phyloP scores from a whole-genome alignment of 148 eudicot genomes.

The Camellia sinensis region DNA sequence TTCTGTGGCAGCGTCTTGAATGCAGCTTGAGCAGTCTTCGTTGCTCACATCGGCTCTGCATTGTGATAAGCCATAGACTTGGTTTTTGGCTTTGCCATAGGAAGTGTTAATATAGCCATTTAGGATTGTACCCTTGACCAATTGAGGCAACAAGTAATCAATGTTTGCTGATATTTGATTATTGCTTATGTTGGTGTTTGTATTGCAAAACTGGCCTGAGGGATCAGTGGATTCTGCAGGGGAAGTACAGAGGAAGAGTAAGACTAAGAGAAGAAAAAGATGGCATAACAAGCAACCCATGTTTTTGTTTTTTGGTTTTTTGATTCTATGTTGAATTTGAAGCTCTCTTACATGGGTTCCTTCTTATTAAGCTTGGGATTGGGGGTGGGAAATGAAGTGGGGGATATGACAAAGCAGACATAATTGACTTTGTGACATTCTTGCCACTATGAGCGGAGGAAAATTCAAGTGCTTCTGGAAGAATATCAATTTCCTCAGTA shows the following conservation, averaged over 20 bases:
- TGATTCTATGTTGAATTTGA: neutral
- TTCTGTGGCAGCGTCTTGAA: constrained; percentile 47
- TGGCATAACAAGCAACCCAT: neutral
- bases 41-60: constrained; percentile 71
- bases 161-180: constrained; percentile 45
- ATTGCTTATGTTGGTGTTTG: constrained; percentile 23
- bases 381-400: constrained; percentile 13
- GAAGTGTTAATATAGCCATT: constrained; percentile 48
- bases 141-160: constrained; percentile 32
- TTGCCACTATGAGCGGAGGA: neutral
- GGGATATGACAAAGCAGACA: neutral
- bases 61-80: constrained; percentile 71
- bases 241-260: constrained; percentile 19
- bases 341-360: neutral
- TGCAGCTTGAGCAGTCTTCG: constrained; percentile 62
- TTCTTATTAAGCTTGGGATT: neutral
- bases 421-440: neutral
- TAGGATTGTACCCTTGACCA: constrained; percentile 35
- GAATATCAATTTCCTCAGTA: neutral
- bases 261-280: constrained; percentile 14
- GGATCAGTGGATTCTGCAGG: constrained; percentile 44
- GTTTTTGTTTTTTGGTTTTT: neutral
- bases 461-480: constrained; percentile 9
- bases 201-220: constrained; percentile 42
- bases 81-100: constrained; percentile 28